Base-by-base conservation (phyloP, 2,329 filamentous ascomycete species). In the Ophiosphaerella herpotricha region DNA sequence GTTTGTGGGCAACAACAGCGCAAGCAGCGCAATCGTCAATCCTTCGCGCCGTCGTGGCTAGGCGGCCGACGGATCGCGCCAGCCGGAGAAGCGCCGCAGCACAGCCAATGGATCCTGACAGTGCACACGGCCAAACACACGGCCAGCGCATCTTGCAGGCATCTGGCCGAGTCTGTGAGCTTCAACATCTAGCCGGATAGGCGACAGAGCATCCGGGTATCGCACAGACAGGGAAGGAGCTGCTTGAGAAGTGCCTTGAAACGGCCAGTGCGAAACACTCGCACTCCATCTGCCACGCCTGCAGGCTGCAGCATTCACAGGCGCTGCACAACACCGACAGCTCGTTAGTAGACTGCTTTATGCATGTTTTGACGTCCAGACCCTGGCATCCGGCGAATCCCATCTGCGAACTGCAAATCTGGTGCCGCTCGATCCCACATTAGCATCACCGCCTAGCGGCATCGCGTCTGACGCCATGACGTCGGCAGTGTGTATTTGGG, bases 81-180 rank as follows among this genome's bases (percentile, higher is more conserved):
- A 7, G 33, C 33, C 38, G 38, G 23, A 40, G 38, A 29, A n/a
- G 24, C 38, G 38, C 23, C 38, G 38, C 38, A 40, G 4, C 5
- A 11, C 4, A 29, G 6, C 26, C 26, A 29, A 29, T 29, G 26
- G 26, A 6, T 29, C 11, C 9, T 11, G 7, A 11, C 2, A 29
- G n/a, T 26, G 38, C 38, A 40, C 38, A 40, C 16, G 38, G 35
- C 32, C 43, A 24, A 12, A 11, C n/a, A 39, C 33, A 48, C 43
- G 44, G 42, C 48, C 50, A 54, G 35, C 43, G 48, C 52, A 29
- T 29, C 26, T 29, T 29, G 7, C 26, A 29, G 26, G 26, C 26
- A 11, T 29, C 26, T 5, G 26, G 26, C 26, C 9, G 26, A 29
- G 34, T 6, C 13, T 12, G 13, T 18, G 34, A 36, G 26, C 26